Evolutionary conservation across 1,284 basidiomycete genomes (phyloP), one percentile per base, ranked within the genome.

Genomic region (Dichomitus squalens): DNA sequence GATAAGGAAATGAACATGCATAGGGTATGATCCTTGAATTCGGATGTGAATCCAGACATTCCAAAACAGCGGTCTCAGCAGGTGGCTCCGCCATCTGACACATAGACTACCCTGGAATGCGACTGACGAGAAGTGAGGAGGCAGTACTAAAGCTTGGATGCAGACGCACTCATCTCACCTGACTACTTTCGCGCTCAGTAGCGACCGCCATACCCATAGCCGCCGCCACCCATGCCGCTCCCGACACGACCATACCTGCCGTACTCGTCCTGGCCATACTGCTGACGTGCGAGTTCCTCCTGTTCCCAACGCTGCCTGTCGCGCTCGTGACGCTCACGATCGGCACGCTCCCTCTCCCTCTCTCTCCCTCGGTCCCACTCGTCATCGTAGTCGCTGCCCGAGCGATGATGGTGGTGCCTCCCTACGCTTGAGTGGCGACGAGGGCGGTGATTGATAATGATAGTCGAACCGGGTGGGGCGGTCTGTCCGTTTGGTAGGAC

Each of bases 331-430:
- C 56, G 25, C 56, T 57, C 56, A 33, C 51, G 50, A 35, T 57
- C 56, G 18, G 51, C 51, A 7, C 56, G 56, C 51, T 57, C 56
- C 56, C 56, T 14, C 44, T 57, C 55, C 11, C 55, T 36, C 6
- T 57, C 51, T n/a, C 51, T 16, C 8, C 47, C 39, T 6, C 50
- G 35, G n/a, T 58, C 57, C 18, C 56, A 49, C 11, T 46, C 55
- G 29, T 56, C 51, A 44, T 59, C 59, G 34, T 60, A 54, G 40
- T 60, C 53, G 27, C 55, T 49, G 31, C 55, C 40, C 23, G 61
- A 55, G 20, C 63, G 66, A 23, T 59, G 60, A 18, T 73, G 72
- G 49, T 57, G 60, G 48, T 59, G 60, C 12, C 52, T 47, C 44
- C 60, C 53, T 9, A 57, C 46, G 20, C 55, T 60, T 18, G 64